Base-by-base conservation (phyloP, 2,329 filamentous ascomycete genomes). In the Myotisia sp. region DNA sequence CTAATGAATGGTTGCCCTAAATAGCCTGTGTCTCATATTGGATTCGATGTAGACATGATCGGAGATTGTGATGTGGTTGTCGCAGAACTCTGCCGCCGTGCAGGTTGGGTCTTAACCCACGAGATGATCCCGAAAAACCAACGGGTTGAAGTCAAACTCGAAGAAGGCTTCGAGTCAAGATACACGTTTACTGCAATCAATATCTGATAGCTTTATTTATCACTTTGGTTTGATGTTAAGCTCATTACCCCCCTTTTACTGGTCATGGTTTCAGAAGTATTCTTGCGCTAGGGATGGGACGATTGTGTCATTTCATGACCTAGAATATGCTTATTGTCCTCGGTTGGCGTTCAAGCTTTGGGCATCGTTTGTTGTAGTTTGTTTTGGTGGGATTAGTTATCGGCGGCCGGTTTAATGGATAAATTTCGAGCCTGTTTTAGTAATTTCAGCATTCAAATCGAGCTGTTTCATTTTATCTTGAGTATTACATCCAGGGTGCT, bases 11-110 rank as follows among this genome's bases (percentile, higher is more conserved):
- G 13, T 16, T 16, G 23, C 0, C 19, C 5, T 21, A 12, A 14
- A 19, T 39, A 76, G 62, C 78, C 84, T 3, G 82, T 93, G 36
- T 68, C 67, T 22, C 87, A 95, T 56, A 81, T 92, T 53, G 84
- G 92, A 53, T 95, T 98, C 48, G 90, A 98, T 56, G 84, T 98
- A 45, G 86, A 94, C 53, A 69, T 98, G 36, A 67, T 95, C n/a
- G 90, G 90, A 22, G 84, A 94, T 53, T 94, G 87, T 58, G 90
- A 98, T 52, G 71, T 85, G 26, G 76, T 95, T 6, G 80, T 95
- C 9, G 71, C 79, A 1, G 87, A 95, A 61, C 69, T 98, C 34
- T 87, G 82, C 52, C 71, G 76, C 28, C 73, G 82, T 8, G 76
- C 82, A 1, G 79, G 78, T 3, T 95, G 90, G 90, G 64, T 74